Percentiles rank a stretch among this genome's conserved stretches.
Evolutionary conservation across 352 stramenopile species (phyloP).

Genomic region (Pythium phragmitis): DNA sequence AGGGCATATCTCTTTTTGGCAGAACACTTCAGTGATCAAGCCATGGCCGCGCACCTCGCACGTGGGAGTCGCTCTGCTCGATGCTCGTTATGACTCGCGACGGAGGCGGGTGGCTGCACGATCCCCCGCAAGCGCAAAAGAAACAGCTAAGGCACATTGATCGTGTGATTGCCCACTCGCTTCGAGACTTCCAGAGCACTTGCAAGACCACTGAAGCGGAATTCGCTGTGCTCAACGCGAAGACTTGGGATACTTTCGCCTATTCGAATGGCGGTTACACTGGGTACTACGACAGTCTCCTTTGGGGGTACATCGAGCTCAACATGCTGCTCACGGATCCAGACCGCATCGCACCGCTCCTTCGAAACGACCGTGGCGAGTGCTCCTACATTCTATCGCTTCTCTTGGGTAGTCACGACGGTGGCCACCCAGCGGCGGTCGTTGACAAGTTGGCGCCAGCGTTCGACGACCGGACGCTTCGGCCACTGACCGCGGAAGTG

Average conservation of each 20-base stretch:
- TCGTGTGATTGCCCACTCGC: not conserved
- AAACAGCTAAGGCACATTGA: too few species aligned
- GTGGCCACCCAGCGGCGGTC: not conserved
- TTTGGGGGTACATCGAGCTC: not conserved
- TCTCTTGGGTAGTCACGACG: not conserved
- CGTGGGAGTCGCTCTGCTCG: too few species aligned
- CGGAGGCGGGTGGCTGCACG: too few species aligned
- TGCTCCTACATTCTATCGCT: not conserved
- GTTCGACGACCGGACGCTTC: not conserved
- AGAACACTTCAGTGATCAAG: too few species aligned
- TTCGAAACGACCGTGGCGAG: too few species aligned
- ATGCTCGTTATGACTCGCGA: too few species aligned
- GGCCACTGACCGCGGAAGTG: not conserved
- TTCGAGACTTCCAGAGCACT: not conserved
- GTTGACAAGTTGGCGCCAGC: not conserved
- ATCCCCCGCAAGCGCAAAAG: too few species aligned
- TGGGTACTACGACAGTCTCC: not conserved
- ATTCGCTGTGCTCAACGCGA: not conserved
- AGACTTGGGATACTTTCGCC: not conserved
- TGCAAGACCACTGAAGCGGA: too few species aligned
- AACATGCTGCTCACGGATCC: constrained; percentile 4
- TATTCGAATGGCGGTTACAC: not conserved
- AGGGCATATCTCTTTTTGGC: too few species aligned
- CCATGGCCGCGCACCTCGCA: too few species aligned
- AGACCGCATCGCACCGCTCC: not conserved